These are phyloP conservation scores for Russula sp. DNA, from an alignment of 768 basidiomycete species.

Conservation along the genomic window DNA sequence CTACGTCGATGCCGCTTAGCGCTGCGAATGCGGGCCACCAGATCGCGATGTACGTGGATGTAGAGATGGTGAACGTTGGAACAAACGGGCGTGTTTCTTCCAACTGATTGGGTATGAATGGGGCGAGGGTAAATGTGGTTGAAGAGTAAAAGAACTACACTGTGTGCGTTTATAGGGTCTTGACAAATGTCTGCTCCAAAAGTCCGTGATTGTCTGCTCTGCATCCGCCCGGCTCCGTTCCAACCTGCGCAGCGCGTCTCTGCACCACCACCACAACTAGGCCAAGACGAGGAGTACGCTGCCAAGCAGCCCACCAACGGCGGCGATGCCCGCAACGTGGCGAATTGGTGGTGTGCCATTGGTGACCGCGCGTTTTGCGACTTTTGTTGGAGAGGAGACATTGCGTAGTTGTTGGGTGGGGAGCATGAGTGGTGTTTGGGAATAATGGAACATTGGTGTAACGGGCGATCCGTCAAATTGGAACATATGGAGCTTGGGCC, in stretches of 20 bases:
- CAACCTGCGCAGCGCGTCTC: neutral
- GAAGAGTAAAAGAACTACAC: constrained; percentile 1
- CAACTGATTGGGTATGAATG: constrained; percentile 15
- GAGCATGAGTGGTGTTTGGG: constrained; percentile 79
- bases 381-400: constrained; percentile 12
- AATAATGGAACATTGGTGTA: constrained; percentile 61
- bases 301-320: constrained; percentile 9
- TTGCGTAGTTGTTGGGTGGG: constrained; percentile 67
- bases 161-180: constrained; percentile 6
- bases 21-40: neutral
- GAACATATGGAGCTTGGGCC: constrained; percentile 72
- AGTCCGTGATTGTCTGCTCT: constrained; percentile 16
- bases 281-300: neutral
- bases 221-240: constrained; percentile 5
- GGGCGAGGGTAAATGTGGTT: constrained; percentile 2
- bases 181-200: constrained; percentile 13
- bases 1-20: neutral
- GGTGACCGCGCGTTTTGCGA: neutral
- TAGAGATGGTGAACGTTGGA: constrained; percentile 1
- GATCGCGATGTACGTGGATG: neutral
- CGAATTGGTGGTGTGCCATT: neutral
- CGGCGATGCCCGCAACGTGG: neutral
- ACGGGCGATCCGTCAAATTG: constrained; percentile 71
- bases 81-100: constrained; percentile 21
- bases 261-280: neutral